phyloP scores from a whole-genome alignment of 257 asterid genomes.

The Avicennia marina region DNA sequence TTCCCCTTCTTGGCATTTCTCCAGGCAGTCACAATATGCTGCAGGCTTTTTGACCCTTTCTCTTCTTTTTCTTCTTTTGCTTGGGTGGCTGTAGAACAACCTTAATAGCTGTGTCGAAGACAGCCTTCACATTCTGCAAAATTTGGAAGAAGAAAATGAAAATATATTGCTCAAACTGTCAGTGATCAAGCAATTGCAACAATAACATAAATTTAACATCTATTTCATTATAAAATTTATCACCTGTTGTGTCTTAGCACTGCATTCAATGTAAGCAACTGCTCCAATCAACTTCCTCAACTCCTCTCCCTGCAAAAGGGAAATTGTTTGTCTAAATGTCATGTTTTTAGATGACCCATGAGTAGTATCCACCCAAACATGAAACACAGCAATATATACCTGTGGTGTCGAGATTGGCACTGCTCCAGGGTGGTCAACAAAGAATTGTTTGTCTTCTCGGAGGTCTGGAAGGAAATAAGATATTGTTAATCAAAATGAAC shows the following conservation, averaged over 20 bases:
- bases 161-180: neutral
- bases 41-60: slow-evolving; percentile 48
- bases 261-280: slow-evolving; percentile 66
- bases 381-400: neutral
- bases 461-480: slow-evolving; percentile 34
- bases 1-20: slow-evolving; percentile 4
- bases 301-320: slow-evolving; percentile 56
- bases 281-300: slow-evolving; percentile 66
- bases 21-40: slow-evolving; percentile 36
- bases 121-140: slow-evolving; percentile 6
- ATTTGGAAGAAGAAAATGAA: neutral
- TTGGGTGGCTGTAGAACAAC: slow-evolving; percentile 56
- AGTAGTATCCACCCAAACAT: neutral
- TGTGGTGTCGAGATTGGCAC: slow-evolving; percentile 24
- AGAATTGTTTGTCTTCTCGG: slow-evolving; percentile 65
- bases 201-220: neutral
- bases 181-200: neutral
- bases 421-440: slow-evolving; percentile 51
- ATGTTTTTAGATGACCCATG: neutral
- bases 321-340: neutral
- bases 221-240: too few species aligned
- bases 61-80: slow-evolving; percentile 1
- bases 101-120: slow-evolving; percentile 2
- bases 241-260: slow-evolving; percentile 81
- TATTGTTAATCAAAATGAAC: neutral